These are phyloP conservation scores for Tuctoria greenei DNA, from an alignment of 176 grass and related monocot genomes.

Conservation along the genomic window DNA sequence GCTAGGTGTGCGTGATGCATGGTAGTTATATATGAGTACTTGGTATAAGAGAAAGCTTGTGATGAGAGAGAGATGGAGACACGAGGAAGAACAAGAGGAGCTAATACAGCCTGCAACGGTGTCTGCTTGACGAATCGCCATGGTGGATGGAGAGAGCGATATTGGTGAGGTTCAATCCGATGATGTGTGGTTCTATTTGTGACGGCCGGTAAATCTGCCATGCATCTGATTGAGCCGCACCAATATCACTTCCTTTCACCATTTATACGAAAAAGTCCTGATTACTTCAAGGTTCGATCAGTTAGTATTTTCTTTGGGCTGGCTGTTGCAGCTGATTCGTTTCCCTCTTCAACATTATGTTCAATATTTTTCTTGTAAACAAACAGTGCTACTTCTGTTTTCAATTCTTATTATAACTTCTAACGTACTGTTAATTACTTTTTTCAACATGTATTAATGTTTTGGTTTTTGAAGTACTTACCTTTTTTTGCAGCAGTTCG, in stretches of 20 bases:
- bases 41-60: conserved; percentile 18
- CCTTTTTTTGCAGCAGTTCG: too few relatives aligned
- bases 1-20: neutral
- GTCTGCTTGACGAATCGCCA: neutral
- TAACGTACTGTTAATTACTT: too few relatives aligned
- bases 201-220: conserved; percentile 26
- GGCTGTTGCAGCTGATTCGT: neutral
- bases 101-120: neutral
- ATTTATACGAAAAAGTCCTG: neutral
- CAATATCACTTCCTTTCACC: conserved; percentile 84
- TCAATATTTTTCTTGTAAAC: too few relatives aligned
- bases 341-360: neutral
- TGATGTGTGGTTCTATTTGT: conserved; percentile 34
- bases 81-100: neutral
- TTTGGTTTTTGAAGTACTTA: too few relatives aligned
- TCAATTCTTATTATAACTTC: too few relatives aligned
- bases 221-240: conserved; percentile 98
- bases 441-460: too few relatives aligned
- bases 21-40: neutral
- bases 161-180: conserved; percentile 71
- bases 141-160: conserved; percentile 49
- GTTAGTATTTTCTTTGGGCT: neutral
- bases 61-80: neutral
- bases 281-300: conserved; percentile 14
- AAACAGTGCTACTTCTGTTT: too few relatives aligned